Evolutionary conservation across 2,329 filamentous ascomycete species (phyloP).

Genomic region (Exophiala sp.): DNA sequence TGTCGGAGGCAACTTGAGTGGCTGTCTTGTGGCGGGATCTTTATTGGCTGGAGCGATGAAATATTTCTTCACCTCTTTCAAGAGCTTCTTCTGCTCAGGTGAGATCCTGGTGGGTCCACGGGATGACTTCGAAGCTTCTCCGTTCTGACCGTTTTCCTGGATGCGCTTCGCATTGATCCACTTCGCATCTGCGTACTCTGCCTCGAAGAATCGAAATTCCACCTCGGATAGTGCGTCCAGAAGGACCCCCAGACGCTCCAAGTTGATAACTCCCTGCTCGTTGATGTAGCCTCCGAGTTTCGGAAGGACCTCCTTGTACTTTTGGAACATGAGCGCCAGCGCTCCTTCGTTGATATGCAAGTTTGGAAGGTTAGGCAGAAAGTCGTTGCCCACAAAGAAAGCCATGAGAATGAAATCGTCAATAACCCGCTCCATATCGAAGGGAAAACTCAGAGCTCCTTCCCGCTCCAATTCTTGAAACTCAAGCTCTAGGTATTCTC

Average conservation of each 20-base stretch:
- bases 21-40: constrained; percentile 40
- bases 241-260: constrained; percentile 69
- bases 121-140: constrained; percentile 49
- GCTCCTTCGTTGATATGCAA: constrained; percentile 98
- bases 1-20: constrained; percentile 66
- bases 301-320: constrained; percentile 87
- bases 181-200: constrained; percentile 77
- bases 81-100: constrained; percentile 72
- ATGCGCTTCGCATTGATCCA: constrained; percentile 89
- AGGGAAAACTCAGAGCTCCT: constrained; percentile 66
- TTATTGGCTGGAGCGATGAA: constrained; percentile 61
- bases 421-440: constrained; percentile 92
- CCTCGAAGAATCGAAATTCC: constrained; percentile 87
- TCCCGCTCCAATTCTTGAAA: constrained; percentile 84
- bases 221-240: constrained; percentile 80
- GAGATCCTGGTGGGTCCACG: constrained; percentile 59
- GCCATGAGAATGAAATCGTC: constrained; percentile 99
- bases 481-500: constrained; percentile 93
- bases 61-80: constrained; percentile 74
- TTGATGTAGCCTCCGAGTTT: constrained; percentile 92
- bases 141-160: constrained; percentile 60
- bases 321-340: constrained; percentile 90
- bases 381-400: constrained; percentile 99
- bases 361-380: constrained; percentile 91
- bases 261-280: constrained; percentile 85